Conservation (phyloP, 1,284 basidiomycete genomes). For the Clitocybe nebularis region DNA sequence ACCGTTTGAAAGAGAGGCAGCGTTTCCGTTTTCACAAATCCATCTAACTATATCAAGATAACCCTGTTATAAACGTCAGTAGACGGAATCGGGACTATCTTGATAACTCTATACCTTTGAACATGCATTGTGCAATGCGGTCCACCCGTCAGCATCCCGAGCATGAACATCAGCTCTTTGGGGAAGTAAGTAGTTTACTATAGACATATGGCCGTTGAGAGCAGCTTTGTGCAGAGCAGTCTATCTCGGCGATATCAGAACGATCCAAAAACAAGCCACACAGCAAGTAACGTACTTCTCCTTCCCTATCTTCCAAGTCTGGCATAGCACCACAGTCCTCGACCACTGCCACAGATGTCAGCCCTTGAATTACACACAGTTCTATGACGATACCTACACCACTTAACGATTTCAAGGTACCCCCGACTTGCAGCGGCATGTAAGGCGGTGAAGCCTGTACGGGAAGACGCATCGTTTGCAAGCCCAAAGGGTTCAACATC, state of each 20-base stretch:
- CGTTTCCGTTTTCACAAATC: constrained; percentile 70
- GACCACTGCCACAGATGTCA: constrained; percentile 46
- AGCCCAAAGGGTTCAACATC: constrained; percentile 69
- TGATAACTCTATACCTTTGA: constrained; percentile 66
- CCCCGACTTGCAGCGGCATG: constrained; percentile 84
- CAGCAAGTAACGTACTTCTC: constrained; percentile 55
- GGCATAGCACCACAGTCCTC: constrained; percentile 85
- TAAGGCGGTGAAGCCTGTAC: constrained; percentile 79
- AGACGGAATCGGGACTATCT: not conserved
- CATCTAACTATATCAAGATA: constrained; percentile 86
- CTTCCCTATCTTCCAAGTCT: constrained; percentile 88
- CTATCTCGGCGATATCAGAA: constrained; percentile 32
- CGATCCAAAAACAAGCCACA: constrained; percentile 2
- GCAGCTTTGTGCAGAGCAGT: constrained; percentile 87
- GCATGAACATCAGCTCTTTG: constrained; percentile 69
- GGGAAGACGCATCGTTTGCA: constrained; percentile 77
- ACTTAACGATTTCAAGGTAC: constrained; percentile 70
- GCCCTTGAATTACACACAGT: not conserved
- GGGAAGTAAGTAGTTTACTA: constrained; percentile 68
- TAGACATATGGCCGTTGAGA: constrained; percentile 68
- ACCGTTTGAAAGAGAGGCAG: constrained; percentile 45
- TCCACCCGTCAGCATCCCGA: constrained; percentile 83
- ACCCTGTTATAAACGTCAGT: constrained; percentile 42
- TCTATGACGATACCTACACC: constrained; percentile 68
- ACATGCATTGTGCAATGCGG: constrained; percentile 81